Evolutionary conservation across 176 grass and related monocot genomes (phyloP).

Genomic region (Aegilops sharonensis): DNA sequence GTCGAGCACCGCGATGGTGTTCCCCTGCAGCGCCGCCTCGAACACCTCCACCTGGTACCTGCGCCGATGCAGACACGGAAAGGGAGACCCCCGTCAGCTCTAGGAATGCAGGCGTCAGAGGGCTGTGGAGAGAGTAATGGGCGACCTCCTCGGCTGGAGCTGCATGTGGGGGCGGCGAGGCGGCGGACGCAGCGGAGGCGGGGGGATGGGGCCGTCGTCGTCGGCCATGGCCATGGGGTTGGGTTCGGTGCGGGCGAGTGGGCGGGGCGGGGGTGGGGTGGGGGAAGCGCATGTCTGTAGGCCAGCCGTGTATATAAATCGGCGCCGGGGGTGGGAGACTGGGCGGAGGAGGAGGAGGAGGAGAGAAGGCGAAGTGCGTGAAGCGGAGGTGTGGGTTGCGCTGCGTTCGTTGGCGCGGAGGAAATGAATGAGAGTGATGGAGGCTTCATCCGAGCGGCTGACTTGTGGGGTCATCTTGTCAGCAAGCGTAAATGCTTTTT

Average conservation of each 20-base stretch:
- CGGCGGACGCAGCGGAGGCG: conserved; percentile 21
- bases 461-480: background rate
- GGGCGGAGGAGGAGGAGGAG: background rate
- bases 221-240: background rate
- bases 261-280: background rate
- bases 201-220: conserved; percentile 18
- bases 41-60: conserved; percentile 65
- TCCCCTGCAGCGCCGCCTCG: conserved; percentile 50
- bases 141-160: conserved; percentile 47
- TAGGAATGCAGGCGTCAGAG: background rate
- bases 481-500: background rate
- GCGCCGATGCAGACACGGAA: background rate
- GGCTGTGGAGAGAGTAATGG: background rate
- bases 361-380: conserved; percentile 51
- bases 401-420: conserved; percentile 20
- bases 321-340: background rate
- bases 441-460: background rate
- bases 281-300: conserved; percentile 24
- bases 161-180: conserved; percentile 48
- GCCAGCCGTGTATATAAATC: conserved; percentile 14
- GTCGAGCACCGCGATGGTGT: conserved; percentile 68
- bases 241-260: conserved; percentile 14
- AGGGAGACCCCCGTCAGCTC: background rate
- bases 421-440: no score
- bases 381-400: conserved; percentile 13